Base-by-base conservation (phyloP, 441 rosid species). In the Gossypium aridum region DNA sequence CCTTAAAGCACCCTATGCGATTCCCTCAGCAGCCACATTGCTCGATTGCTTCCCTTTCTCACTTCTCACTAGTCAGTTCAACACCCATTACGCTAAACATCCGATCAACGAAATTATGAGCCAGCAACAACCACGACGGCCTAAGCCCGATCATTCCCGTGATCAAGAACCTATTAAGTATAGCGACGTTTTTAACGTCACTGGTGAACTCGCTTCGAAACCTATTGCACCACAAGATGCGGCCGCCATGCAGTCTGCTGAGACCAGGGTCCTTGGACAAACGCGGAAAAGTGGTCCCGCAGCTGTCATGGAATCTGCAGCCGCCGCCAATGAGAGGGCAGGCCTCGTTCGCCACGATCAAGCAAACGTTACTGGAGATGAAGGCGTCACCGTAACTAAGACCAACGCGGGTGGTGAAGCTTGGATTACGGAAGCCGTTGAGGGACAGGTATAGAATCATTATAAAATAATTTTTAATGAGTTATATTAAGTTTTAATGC, bases 201-300 rank as follows among this genome's bases (percentile, higher is more conserved):
- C 79, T 0, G 83, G 86, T 2, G 84, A 80, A 16, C 75, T 89
- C 4, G 87, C 84, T 1, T 12, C 61, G 16, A 49, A 81, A 56
- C 82, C 89, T 0, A 64, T 86, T 19, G 76, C 83, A 2, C 83
- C 85, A 0, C 60, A 39, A 31, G 94, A 88, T 22, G 89, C 85
- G 0, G 80, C 86, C 20, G 67, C 75, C 75, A 77, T 85, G 84
- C 86, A 86, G 64, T 65, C 87, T 7, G 87, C 87, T 0, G 91
- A 89, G 82, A 79, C 6, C 55, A 47, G 39, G 23, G 78, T 75
- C 34, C 83, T 88, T 0, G 88, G 88, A 14, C 64, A 79, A 66
- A 74, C 79, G 7, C 84, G 16, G 6, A 71, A 31, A 22, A 80
- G 85, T 8, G 87, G 89, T 3, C 68, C 83, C 0, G 85, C 87